Base-by-base conservation (phyloP, 1,284 basidiomycete genomes). In the Boletus austroedulis region DNA sequence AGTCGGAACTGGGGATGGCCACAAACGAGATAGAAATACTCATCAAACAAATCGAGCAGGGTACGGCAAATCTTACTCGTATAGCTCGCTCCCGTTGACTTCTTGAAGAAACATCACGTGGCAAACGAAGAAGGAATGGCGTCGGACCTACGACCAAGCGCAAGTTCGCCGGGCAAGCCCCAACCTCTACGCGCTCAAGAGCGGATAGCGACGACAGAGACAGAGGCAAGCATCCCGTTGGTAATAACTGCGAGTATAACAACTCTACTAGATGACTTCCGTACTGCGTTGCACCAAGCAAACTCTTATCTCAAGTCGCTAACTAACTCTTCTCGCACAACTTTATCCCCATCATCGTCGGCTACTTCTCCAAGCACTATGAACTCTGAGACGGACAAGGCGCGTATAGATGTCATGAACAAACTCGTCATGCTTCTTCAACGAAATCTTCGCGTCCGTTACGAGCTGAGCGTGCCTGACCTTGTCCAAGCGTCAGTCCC, bases 1-100 rank as follows among this genome's bases (percentile, higher is more conserved):
- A 92, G 72, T 82, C 84, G 1, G 92, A 94, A 70, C 77, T 94
- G 34, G 81, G 84, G 40, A 84, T 82, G 66, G 90, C 93, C 8
- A 83, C 83, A 56, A 78, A 75, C 59, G 87, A 85, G 73, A 92
- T 95, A 44, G 81, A 81, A n/a, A 72, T 79, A 14, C 84, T 94
- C 53, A 79, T 75, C 31, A 76, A 76, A 69, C 80, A 80, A 62
- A 86, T 92, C 51, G 86, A 88, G 41, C 74, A 78, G 61, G 77
- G 87, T 91, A 65, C 68, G 80, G 14, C 32, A 46, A 11, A 47
- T 57, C n/a, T 51, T 4, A 1, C 19, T 38, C 17, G 32, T 58
- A 34, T 11, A 43, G 43, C 23, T 24, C n/a, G 15, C 46, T 56
- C 4, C 46, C 29, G 28, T 8, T 34, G 24, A 52, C 36, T 3